Percentiles rank a stretch among this genome's conserved stretches.
Evolutionary conservation across 345 rosid genomes (phyloP).

Genomic region (Ceriops zippeliana): DNA sequence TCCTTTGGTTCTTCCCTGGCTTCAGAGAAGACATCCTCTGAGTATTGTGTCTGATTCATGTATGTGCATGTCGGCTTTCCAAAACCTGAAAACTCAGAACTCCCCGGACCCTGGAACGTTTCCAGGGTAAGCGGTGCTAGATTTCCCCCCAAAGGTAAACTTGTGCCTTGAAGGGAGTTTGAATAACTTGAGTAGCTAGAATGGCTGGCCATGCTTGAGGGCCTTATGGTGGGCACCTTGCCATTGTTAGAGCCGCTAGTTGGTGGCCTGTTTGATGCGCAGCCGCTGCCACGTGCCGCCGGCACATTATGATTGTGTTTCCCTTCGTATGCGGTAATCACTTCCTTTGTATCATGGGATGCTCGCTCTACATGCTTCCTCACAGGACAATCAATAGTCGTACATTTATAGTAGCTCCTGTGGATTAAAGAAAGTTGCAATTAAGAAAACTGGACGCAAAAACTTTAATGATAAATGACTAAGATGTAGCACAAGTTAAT

Average conservation of each 20-base stretch:
- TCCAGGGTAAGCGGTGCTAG: conserved; percentile 18
- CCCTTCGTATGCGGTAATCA: conserved; percentile 33
- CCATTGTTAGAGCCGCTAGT: background rate
- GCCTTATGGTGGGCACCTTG: conserved; percentile 48
- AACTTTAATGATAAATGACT: background rate
- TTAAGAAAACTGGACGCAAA: background rate
- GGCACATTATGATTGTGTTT: conserved; percentile 38
- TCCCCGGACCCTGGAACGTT: conserved; percentile 23
- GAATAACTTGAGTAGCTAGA: conserved; percentile 23
- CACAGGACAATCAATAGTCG: conserved; percentile 24
- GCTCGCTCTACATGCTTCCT: conserved; percentile 33
- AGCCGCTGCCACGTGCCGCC: conserved; percentile 45
- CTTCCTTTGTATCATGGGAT: conserved; percentile 31
- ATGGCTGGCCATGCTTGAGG: conserved; percentile 48
- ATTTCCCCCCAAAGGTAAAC: conserved; percentile 15
- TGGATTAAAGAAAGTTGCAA: background rate
- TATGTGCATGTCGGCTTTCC: conserved; percentile 10
- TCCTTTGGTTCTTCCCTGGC: conserved; percentile 27
- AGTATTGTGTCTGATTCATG: conserved; percentile 21
- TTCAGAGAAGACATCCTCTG: conserved; percentile 9
- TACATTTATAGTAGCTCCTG: conserved; percentile 37
- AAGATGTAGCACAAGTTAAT: background rate
- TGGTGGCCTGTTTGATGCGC: conserved; percentile 41
- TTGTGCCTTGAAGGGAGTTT: conserved; percentile 25
- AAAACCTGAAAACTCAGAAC: conserved; percentile 19